These are phyloP conservation scores for Theobroma cacao DNA, from an alignment of 345 rosid species.

Conservation along the genomic window DNA sequence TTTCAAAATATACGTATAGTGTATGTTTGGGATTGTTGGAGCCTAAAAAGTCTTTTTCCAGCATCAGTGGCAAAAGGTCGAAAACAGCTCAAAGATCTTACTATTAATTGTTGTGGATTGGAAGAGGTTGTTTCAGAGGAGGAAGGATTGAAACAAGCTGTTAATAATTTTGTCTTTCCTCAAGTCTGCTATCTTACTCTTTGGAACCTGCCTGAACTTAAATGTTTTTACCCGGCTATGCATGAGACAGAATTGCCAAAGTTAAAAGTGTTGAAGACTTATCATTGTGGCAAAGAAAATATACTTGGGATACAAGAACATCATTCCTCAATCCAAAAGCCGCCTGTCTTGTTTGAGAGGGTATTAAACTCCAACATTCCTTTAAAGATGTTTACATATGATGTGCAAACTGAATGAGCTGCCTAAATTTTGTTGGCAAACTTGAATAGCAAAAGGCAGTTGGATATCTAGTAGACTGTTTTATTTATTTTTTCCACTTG, in stretches of 20 bases:
- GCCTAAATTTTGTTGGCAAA: background rate
- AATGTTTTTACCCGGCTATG: slow-evolving; percentile 8
- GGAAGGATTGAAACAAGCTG: background rate
- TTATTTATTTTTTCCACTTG: background rate
- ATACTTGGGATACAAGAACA: background rate
- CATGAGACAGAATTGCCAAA: slow-evolving; percentile 20
- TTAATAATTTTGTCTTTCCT: slow-evolving; percentile 17
- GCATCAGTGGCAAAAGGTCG: slow-evolving; percentile 15
- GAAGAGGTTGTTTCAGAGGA: slow-evolving; percentile 20
- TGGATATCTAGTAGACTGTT: background rate
- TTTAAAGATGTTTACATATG: background rate
- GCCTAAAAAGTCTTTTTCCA: slow-evolving; percentile 14
- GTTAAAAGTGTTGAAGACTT: slow-evolving; percentile 1
- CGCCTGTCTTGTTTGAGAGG: background rate
- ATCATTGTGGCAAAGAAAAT: background rate
- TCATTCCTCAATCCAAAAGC: background rate
- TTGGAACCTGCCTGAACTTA: background rate
- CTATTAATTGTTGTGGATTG: slow-evolving; percentile 3
- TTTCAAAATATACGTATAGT: background rate
- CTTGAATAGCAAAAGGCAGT: background rate
- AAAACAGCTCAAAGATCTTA: background rate
- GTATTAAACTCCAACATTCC: background rate
- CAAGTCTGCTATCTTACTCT: background rate
- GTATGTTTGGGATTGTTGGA: background rate
- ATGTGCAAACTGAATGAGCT: background rate